phyloP scores from a whole-genome alignment of 2,329 filamentous ascomycete genomes.

The Pseudocercospora eumusae region DNA sequence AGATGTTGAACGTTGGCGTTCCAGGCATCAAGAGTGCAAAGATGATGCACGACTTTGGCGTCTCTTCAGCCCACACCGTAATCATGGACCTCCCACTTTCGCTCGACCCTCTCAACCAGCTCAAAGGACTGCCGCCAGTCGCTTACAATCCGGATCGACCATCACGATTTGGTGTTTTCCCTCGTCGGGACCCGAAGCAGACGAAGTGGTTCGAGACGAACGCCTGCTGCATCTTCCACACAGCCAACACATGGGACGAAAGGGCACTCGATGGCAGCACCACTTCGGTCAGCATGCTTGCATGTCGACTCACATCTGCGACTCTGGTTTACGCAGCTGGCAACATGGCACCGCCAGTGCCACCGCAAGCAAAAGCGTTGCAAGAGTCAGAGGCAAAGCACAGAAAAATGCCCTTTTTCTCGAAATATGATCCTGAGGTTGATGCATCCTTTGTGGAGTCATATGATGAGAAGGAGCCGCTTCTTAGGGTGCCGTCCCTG shows the following conservation, averaged over 20 bases:
- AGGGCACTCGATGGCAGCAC: conserved; percentile 42
- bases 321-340: conserved; percentile 66
- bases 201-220: conserved; percentile 69
- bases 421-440: conserved; percentile 45
- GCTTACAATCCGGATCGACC: conserved; percentile 59
- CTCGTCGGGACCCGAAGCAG: conserved; percentile 58
- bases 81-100: conserved; percentile 70
- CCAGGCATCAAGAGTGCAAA: conserved; percentile 64
- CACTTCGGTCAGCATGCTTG: conserved; percentile 61
- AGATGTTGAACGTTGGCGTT: conserved; percentile 56
- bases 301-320: conserved; percentile 67
- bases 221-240: conserved; percentile 70
- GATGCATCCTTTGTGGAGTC: conserved; percentile 33
- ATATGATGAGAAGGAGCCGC: conserved; percentile 35
- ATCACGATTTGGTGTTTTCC: conserved; percentile 69
- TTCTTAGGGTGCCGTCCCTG: conserved; percentile 25
- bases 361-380: conserved; percentile 32
- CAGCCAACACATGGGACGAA: conserved; percentile 68
- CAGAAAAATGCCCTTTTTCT: conserved; percentile 51
- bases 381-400: conserved; percentile 33
- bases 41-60: conserved; percentile 78
- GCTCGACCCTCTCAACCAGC: conserved; percentile 63
- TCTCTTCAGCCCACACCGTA: conserved; percentile 62
- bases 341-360: conserved; percentile 57
- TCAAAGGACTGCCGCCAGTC: conserved; percentile 59